Conservation (phyloP, 2,329 filamentous ascomycete species). For the Fusarium haematococcum region DNA sequence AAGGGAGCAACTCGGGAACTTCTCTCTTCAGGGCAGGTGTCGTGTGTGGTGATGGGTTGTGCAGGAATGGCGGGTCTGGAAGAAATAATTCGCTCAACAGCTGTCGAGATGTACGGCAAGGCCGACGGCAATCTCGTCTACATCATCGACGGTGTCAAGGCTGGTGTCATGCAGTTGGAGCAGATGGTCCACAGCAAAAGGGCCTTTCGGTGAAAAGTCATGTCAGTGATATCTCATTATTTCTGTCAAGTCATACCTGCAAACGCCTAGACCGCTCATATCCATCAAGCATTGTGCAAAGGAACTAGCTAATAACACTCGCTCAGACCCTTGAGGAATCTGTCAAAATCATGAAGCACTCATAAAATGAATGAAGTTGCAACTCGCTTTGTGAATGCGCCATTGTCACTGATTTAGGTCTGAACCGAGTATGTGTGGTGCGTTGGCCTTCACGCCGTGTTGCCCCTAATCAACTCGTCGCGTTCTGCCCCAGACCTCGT, state of each 20-base stretch:
- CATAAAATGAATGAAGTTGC: not conserved
- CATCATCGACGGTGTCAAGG: slow-evolving; percentile 84
- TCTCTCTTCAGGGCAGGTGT: slow-evolving; percentile 66
- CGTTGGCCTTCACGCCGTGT: not conserved
- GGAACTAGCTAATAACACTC: not conserved
- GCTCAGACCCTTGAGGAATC: not conserved
- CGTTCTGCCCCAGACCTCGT: slow-evolving; percentile 90
- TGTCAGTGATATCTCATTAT: slow-evolving; percentile 8
- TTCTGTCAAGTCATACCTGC: slow-evolving; percentile 7
- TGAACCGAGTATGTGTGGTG: not conserved
- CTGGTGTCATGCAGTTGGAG: slow-evolving; percentile 73
- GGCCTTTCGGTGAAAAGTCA: slow-evolving; percentile 48
- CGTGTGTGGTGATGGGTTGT: slow-evolving; percentile 85
- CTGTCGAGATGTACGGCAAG: slow-evolving; percentile 72
- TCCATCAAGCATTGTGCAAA: slow-evolving; percentile 5
- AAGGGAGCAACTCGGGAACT: slow-evolving; percentile 76
- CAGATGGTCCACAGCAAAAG: slow-evolving; percentile 60
- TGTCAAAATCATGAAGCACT: not conserved
- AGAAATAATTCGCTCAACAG: slow-evolving; percentile 77
- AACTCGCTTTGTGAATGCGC: not conserved
- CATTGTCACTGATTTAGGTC: not conserved
- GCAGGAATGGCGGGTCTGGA: slow-evolving; percentile 92
- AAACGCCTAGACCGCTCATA: slow-evolving; percentile 8
- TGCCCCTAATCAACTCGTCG: slow-evolving; percentile 61
- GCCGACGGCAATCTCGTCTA: slow-evolving; percentile 66